Base-by-base conservation (phyloP, 164 flowering plant genomes). In the Platanus orientalis region DNA sequence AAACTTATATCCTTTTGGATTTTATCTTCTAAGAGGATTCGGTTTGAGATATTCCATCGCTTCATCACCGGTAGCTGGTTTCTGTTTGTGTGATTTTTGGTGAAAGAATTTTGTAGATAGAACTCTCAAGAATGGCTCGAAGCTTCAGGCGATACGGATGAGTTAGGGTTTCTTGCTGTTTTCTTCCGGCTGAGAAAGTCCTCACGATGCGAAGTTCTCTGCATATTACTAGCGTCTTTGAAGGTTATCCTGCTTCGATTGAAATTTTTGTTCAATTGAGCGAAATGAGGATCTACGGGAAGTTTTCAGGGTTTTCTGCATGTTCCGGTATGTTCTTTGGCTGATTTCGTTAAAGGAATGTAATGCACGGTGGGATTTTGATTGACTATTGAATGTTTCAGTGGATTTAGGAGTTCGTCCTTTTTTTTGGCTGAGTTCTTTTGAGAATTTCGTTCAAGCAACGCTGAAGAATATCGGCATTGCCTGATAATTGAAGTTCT, bases 141-240 rank as follows among this genome's bases (percentile, higher is more conserved):
- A 36, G 42, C 5, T 3, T 36, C 1, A 36, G 13, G 42, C 42
- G 42, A 36, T 36, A 14, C 12, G 6, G 39, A 2, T 48, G 25
- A 48, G 45, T 39, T 14, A 49, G 45, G 32, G 47, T 60, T 48
- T 3, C 1, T 28, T n/a, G n/a, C n/a, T 30, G 12, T 30, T 49
- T 6, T 12, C 19, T 26, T 13, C 13, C 27, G 21, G 19, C 10
- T 3, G 29, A 29, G 32, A 29, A 60, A 61, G 16, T 39, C 19
- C 12, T 24, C 55, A 61, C 14, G 44, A 61, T 45, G 47, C 32
- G 64, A 30, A 61, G n/a, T 32, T 61, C 28, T 48, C 24, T 29
- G 27, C 51, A 47, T 26, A 26, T 44, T 16, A 0, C 10, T 28
- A 32, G 44, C 20, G 6, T 49, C 4, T n/a, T 2, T 10, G 21